Base-by-base conservation (phyloP, 2,329 filamentous ascomycete genomes). In the Exophiala oligosperma region DNA sequence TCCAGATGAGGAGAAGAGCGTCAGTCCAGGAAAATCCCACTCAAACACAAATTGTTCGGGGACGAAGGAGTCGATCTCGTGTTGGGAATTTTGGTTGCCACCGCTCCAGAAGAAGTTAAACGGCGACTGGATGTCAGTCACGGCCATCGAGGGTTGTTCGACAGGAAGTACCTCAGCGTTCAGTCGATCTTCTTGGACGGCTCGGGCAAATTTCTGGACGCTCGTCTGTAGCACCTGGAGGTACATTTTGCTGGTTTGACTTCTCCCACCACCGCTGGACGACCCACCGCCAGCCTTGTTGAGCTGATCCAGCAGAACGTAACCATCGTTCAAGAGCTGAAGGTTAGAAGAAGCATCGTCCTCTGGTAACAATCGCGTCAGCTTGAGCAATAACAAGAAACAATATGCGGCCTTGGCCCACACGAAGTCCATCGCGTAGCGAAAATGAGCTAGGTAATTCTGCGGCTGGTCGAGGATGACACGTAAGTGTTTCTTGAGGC, bases 381-480 rank as follows among this genome's bases (percentile, higher is more conserved):
- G 71, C 56, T 81, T 82, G 2, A 84, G 74, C 1, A 83, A 74
- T 1, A 84, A 71, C 1, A 84, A 69, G 46, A 83, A 80, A n/a
- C 79, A 83, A 60, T 83, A 84, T 0, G 81, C 80, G 51, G 79
- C 81, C 66, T 84, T 84, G 0, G 81, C 81, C 81, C 81, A 83
- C 21, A 84, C 81, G 58, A 83, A 84, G 54, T 83, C 80, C 75
- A 82, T 81, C 0, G 81, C 80, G 62, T 79, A 83, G 29, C 75
- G 76, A 35, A 84, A 75, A 14, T 78, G 79, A 12, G 72, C 75
- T 7, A 84, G 74, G 62, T 84, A 84, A 1, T 71, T 66, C 12
- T 74, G 68, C 46, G 77, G 73, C 48, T 78, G 71, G n/a, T 70
- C 63, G 37, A 81, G 73, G 35, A 83, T 76, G 17, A 79, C 75